These are phyloP conservation scores for Adansonia digitata DNA, from an alignment of 345 rosid species.

Conservation along the genomic window DNA sequence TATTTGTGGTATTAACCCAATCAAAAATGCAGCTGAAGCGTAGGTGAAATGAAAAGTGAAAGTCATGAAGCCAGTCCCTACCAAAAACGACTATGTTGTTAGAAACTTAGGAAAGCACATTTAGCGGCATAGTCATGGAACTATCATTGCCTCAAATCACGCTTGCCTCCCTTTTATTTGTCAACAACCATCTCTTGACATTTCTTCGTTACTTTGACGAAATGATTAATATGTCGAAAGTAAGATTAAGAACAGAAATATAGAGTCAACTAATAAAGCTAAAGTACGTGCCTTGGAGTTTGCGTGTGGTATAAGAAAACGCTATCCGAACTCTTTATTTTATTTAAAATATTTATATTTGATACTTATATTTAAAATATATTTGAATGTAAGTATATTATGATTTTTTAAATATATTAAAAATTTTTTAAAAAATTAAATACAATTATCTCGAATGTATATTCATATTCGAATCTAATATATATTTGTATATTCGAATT, in stretches of 20 bases:
- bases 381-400: too few species aligned
- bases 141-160: conserved; percentile 44
- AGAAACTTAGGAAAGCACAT: background rate
- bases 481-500: background rate
- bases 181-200: conserved; percentile 13
- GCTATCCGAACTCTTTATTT: too few species aligned
- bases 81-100: background rate
- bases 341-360: too few species aligned
- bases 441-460: too few species aligned
- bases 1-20: too few species aligned
- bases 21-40: background rate
- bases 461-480: background rate
- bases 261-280: background rate
- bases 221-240: background rate
- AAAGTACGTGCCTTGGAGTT: conserved; percentile 2
- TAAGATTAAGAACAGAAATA: background rate
- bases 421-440: too few species aligned
- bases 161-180: conserved; percentile 13
- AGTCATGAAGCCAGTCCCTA: conserved; percentile 11
- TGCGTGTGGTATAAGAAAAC: conserved; percentile 8
- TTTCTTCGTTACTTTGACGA: background rate
- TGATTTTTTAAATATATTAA: too few species aligned
- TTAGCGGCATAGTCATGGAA: conserved; percentile 19
- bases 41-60: background rate
- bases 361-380: too few species aligned